Base-by-base conservation (phyloP, 2,329 filamentous ascomycete genomes). In the Cercospora canescens region DNA sequence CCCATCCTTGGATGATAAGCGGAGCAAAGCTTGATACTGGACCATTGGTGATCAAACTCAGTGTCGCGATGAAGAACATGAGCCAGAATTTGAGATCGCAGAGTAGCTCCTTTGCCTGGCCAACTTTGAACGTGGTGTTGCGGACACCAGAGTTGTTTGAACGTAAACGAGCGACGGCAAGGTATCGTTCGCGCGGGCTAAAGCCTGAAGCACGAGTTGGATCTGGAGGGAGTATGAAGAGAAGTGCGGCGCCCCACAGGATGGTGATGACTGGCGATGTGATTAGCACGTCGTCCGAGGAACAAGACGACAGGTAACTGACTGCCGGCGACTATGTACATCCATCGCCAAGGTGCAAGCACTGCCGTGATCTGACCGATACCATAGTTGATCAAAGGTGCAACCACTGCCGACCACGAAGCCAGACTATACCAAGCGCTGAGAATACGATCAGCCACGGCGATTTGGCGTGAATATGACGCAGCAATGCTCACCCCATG, bases 341-440 rank as follows among this genome's bases (percentile, higher is more conserved):
- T 69, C 52, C 68, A 69, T 55, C 75, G 71, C 80, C 80, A 82
- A 1, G 79, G 76, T 2, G 76, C 76, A 6, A 79, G 68, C 1
- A 74, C 70, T 16, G 79, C 79, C 21, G 77, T 74, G 63, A 84
- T 78, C 8, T 80, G 79, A 1, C 82, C 83, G 3, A 85, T 72
- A 4, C 79, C 83, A 65, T 83, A 85, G 73, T 83, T 83, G 69
- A 84, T 78, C 1, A 84, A 70, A 0, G 82, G 82, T 0, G 80
- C 81, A 30, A 85, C 74, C 28, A 83, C 77, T 0, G 79, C 78
- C 11, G 81, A 81, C 56, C 81, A 81, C 3, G 83, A 81, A 0
- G 79, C 82, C 66, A 76, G 80, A 45, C 70, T 83, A 32, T 73
- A 75, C 73, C 73, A 75, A 4, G 69, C 63, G 8, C 45, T 52